Evolutionary conservation across 2,329 filamentous ascomycete species (phyloP), one percentile per base, ranked within the genome.

Genomic region (Ceratocystis variospora): DNA sequence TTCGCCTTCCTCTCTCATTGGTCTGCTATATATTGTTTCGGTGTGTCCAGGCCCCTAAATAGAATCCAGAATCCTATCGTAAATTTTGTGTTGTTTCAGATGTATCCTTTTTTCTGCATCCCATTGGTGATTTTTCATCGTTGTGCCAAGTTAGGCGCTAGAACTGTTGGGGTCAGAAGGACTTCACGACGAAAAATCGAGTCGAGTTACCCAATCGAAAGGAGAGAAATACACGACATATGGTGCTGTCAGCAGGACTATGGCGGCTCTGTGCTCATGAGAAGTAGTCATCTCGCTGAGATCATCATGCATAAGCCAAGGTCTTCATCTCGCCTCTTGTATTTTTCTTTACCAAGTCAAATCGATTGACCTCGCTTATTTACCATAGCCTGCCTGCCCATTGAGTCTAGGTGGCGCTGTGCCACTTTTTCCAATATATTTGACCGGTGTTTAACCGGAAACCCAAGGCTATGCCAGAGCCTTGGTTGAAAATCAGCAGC

Each of bases 401-500:
- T 41, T 41, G 12, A 41, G 37, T 12, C 12, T 12, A 41, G 37
- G 53, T 31, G 53, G 12, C 28, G 53, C 22, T 57, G 53, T 31
- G 53, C 53, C 53, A 57, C 53, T 5, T 45, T 22, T 22, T 50
- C 48, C 22, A n/a, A n/a, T 19, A 17, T 3, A 44, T 19, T 46
- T n/a, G 33, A 6, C 61, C 61, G 61, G 1, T 1, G 3, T 46
- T 63, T 48, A 63, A 15, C 61, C 61, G 61, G 2, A 10, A 3
- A 15, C 45, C 41, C 45, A 41, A 22, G 41, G 61, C 41, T 63
- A 46, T 12, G 41, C 61, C 22, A 50, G 45, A 63, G 61, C 61
- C 59, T 62, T 41, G 37, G 65, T 67, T 22, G 63, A 64, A 57
- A 45, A 50, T 31, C 48, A 22, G 19, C 48, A 22, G n/a, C n/a